These are phyloP conservation scores for Apophysomyces elegans DNA, from an alignment of 371 early-diverging fungal species.

Conservation along the genomic window DNA sequence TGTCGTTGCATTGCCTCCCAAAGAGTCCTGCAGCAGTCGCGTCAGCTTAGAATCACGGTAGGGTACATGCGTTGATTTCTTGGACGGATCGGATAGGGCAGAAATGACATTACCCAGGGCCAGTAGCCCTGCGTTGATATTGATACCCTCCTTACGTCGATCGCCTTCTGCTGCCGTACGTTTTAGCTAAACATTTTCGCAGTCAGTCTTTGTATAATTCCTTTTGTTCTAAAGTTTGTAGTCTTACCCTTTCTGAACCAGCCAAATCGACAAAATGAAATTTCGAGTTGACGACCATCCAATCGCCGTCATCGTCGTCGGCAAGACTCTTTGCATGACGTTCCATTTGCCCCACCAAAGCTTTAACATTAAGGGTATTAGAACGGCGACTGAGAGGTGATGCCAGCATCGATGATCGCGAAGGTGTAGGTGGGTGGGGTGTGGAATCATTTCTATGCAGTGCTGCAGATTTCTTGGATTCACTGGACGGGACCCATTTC, in stretches of 20 bases:
- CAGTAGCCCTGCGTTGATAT: slow-evolving; percentile 97
- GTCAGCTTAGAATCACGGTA: slow-evolving; percentile 99
- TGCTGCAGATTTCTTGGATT: slow-evolving; percentile 10
- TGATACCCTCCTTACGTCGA: slow-evolving; percentile 96
- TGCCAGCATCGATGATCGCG: slow-evolving; percentile 27
- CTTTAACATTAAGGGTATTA: slow-evolving; percentile 39
- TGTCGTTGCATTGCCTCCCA: slow-evolving; percentile 93
- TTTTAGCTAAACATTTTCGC: slow-evolving; percentile 60
- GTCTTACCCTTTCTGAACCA: slow-evolving; percentile 88
- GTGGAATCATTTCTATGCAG: slow-evolving; percentile 4
- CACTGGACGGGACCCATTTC: slow-evolving; percentile 47
- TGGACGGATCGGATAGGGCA: slow-evolving; percentile 82
- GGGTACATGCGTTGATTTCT: slow-evolving; percentile 77
- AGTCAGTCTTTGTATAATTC: neutral
- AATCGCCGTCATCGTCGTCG: slow-evolving; percentile 41
- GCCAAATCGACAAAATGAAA: slow-evolving; percentile 99
- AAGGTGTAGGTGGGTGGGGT: slow-evolving; percentile 21
- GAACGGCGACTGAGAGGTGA: slow-evolving; percentile 24
- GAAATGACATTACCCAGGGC: slow-evolving; percentile 99
- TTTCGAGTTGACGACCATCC: slow-evolving; percentile 71
- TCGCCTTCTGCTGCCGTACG: slow-evolving; percentile 94
- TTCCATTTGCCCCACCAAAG: slow-evolving; percentile 45
- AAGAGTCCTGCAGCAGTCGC: slow-evolving; percentile 91
- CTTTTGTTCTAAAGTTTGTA: neutral
- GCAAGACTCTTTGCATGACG: slow-evolving; percentile 21